Percentiles rank a stretch among this genome's conserved stretches.
phyloP scores from a whole-genome alignment of 495 filamentous ascomycete genomes.

The Zalerion maritima region DNA sequence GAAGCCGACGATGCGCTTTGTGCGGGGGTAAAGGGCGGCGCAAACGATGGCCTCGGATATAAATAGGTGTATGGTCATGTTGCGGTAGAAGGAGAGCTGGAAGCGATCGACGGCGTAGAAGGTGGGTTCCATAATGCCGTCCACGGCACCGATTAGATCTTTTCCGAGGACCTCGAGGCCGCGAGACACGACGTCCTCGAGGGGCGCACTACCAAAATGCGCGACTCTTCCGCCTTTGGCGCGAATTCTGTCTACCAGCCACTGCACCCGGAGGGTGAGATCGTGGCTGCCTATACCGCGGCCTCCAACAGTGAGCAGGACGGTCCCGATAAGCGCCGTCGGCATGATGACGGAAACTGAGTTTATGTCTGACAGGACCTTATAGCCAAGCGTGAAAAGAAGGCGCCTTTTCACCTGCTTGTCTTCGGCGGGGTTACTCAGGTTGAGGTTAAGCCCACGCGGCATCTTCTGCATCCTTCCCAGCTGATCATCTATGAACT shows the following conservation, averaged over 20 bases:
- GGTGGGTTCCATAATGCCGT: slow-evolving; percentile 70
- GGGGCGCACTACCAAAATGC: slow-evolving; percentile 71
- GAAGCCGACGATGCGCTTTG: slow-evolving; percentile 78
- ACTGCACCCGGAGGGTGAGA: slow-evolving; percentile 73
- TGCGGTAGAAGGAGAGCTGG: slow-evolving; percentile 92
- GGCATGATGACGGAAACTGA: slow-evolving; percentile 95
- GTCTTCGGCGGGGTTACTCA: slow-evolving; percentile 28
- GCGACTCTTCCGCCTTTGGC: slow-evolving; percentile 82
- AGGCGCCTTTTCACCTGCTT: slow-evolving; percentile 40
- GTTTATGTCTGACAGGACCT: slow-evolving; percentile 87
- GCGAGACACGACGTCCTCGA: slow-evolving; percentile 70
- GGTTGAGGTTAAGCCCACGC: slow-evolving; percentile 22
- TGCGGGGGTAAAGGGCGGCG: slow-evolving; percentile 72
- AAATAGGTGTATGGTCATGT: slow-evolving; percentile 98
- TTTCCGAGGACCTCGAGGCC: slow-evolving; percentile 83
- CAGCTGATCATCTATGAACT: slow-evolving; percentile 65
- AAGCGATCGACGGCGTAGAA: slow-evolving; percentile 92
- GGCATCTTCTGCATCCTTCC: slow-evolving; percentile 27
- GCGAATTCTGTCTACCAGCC: slow-evolving; percentile 71
- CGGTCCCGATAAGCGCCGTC: slow-evolving; percentile 85
- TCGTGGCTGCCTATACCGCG: slow-evolving; percentile 82
- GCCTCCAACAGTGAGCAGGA: slow-evolving; percentile 79
- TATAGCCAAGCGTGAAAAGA: slow-evolving; percentile 74
- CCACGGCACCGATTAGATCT: slow-evolving; percentile 65
- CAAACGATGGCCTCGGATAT: slow-evolving; percentile 82